Evolutionary conservation across 225 moss, liverwort and hornwort species (phyloP), one percentile per base, ranked within the genome.

Genomic region (Sphagnum contortum): DNA sequence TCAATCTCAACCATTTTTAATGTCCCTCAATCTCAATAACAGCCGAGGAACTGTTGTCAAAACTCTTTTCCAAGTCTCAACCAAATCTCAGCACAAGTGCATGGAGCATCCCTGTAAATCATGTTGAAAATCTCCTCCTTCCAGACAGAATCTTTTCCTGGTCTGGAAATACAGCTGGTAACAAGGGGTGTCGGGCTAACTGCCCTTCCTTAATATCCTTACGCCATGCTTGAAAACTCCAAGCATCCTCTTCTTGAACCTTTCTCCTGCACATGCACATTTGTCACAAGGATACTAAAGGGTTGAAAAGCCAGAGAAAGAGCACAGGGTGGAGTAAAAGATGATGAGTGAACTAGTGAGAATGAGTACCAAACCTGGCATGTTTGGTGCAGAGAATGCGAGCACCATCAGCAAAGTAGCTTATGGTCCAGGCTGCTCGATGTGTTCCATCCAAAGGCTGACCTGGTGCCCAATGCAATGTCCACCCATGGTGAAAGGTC

Each of bases 401-500:
- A 13, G 80, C 80, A 63, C 87, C 83, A 50, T 83, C 87, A 60
- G 69, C 76, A 60, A 87, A 87, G 64, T 64, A 87, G 80, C 87
- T 87, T 46, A 83, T 74, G 10, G 87, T 80, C 87, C 83, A 87
- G 5, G 87, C 87, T n/a, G 71, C 50, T 3, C 87, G 80, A 44
- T 60, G 71, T 12, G 65, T 59, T 2, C 64, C 71, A 48, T 59
- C 47, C 60, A 63, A 58, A 14, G 78, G 83, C 9, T 87, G 83
- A 60, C 65, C 77, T 7, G 83, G 87, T 0, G 80, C 83, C 83
- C 87, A 87, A 52, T 87, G 83, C 68, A 83, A 76, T 9, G 83
- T 87, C 87, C 87, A 87, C 57, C 87, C 80, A 61, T 87, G 83
- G 47, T 87, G 87, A 9, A 78, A 12, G 47, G 77, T 87, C 75